phyloP scores from a whole-genome alignment of 176 grass and related monocot genomes.

The Cenchrus purpureus region DNA sequence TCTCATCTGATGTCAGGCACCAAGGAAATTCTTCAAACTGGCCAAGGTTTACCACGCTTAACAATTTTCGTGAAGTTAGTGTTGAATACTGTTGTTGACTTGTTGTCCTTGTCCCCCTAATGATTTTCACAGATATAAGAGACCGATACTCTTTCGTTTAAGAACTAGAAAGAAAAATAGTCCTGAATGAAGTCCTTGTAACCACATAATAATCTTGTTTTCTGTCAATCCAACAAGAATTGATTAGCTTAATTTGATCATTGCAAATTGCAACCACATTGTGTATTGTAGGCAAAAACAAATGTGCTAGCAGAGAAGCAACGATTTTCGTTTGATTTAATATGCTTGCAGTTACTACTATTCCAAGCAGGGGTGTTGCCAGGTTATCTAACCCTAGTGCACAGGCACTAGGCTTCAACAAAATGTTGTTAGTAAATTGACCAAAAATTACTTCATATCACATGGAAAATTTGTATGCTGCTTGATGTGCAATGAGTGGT shows the following conservation, averaged over 20 bases:
- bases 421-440: background rate
- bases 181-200: slow-evolving; percentile 20
- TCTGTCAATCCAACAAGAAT: background rate
- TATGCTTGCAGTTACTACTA: slow-evolving; percentile 6
- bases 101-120: background rate
- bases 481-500: background rate
- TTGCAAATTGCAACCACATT: background rate
- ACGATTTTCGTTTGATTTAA: slow-evolving; percentile 1
- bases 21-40: slow-evolving; percentile 97
- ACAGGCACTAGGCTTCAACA: background rate
- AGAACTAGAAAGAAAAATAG: background rate
- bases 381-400: background rate
- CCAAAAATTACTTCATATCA: background rate
- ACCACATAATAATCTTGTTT: background rate
- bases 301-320: slow-evolving; percentile 16
- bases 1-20: slow-evolving; percentile 95
- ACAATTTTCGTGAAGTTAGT: slow-evolving; percentile 18
- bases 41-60: slow-evolving; percentile 69
- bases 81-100: slow-evolving; percentile 9
- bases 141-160: background rate
- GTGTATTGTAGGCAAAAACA: slow-evolving; percentile 26
- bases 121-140: background rate
- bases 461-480: background rate
- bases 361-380: background rate
- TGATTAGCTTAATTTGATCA: slow-evolving; percentile 24